A percentile compares a stretch with the other conserved stretches of the same genome.
Conservation (phyloP, 2,329 filamentous ascomycete species). For the Colletotrichum melonis region DNA sequence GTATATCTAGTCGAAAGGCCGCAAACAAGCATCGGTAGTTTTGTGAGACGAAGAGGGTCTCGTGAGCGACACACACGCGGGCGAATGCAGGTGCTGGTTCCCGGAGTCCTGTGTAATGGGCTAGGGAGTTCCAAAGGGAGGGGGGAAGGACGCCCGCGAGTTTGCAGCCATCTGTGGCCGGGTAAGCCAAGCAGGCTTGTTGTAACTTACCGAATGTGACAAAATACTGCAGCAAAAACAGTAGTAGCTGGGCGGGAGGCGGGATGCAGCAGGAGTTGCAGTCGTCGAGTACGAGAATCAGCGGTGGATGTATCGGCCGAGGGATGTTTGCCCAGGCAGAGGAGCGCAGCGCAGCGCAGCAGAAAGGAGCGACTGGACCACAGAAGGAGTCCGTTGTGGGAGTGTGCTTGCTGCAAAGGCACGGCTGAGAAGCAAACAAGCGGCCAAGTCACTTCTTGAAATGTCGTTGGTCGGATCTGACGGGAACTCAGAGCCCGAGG, state of each 20-base stretch:
- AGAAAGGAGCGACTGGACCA: slow-evolving; percentile 35
- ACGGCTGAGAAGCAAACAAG: slow-evolving; percentile 31
- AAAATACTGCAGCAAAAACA: not conserved
- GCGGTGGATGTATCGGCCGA: not conserved
- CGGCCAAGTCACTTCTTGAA: slow-evolving; percentile 15
- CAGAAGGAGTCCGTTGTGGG: slow-evolving; percentile 25
- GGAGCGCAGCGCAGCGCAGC: not conserved
- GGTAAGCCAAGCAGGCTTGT: slow-evolving; percentile 7
- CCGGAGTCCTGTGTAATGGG: slow-evolving; percentile 19
- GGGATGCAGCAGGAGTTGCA: slow-evolving; percentile 22
- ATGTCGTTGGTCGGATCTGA: slow-evolving; percentile 3
- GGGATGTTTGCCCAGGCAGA: slow-evolving; percentile 26
- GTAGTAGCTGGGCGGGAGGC: not conserved
- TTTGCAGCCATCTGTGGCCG: not conserved
- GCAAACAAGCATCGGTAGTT: slow-evolving; percentile 23
- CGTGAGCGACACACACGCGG: slow-evolving; percentile 34
- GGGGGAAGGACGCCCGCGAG: not conserved
- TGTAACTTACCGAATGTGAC: slow-evolving; percentile 27
- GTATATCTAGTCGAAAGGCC: slow-evolving; percentile 27
- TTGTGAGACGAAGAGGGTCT: slow-evolving; percentile 27
- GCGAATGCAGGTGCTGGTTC: slow-evolving; percentile 23
- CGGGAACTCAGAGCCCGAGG: slow-evolving; percentile 5
- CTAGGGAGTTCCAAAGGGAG: not conserved
- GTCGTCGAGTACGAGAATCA: slow-evolving; percentile 24
- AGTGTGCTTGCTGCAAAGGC: slow-evolving; percentile 30